Percentiles rank a stretch among this genome's conserved stretches.
Conservation (phyloP, 164 flowering plant genomes). For the Warburgia ugandensis region DNA sequence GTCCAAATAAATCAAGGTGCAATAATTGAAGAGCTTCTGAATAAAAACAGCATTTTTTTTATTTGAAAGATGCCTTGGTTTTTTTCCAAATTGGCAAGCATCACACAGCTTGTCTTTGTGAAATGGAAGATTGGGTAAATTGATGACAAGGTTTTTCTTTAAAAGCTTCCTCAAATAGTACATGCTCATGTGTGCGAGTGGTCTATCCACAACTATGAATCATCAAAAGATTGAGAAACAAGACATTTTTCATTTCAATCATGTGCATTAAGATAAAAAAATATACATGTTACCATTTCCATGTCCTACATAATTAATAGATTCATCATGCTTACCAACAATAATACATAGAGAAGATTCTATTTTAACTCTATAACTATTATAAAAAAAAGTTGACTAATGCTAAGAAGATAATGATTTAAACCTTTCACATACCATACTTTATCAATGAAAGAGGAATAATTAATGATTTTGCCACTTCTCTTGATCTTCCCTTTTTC, state of each 20-base stretch:
- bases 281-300: too few species aligned
- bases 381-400: not conserved
- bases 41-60: not conserved
- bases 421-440: too few species aligned
- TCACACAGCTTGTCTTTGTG: not conserved
- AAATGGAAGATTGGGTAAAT: not conserved
- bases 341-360: not conserved
- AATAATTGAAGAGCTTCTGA: not conserved
- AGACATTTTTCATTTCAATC: not conserved
- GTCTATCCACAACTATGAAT: not conserved
- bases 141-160: not conserved
- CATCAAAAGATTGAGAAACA: not conserved
- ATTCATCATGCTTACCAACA: not conserved
- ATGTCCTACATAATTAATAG: not conserved
- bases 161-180: not conserved
- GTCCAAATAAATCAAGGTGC: not conserved
- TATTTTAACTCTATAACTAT: not conserved
- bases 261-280: not conserved
- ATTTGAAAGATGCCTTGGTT: not conserved
- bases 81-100: not conserved
- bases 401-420: not conserved
- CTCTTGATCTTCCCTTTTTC: not conserved
- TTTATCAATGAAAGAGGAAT: not conserved
- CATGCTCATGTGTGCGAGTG: not conserved
- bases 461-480: not conserved